These are phyloP conservation scores for Aspergillus sp. DNA, from an alignment of 2,329 filamentous ascomycete genomes.

Conservation along the genomic window DNA sequence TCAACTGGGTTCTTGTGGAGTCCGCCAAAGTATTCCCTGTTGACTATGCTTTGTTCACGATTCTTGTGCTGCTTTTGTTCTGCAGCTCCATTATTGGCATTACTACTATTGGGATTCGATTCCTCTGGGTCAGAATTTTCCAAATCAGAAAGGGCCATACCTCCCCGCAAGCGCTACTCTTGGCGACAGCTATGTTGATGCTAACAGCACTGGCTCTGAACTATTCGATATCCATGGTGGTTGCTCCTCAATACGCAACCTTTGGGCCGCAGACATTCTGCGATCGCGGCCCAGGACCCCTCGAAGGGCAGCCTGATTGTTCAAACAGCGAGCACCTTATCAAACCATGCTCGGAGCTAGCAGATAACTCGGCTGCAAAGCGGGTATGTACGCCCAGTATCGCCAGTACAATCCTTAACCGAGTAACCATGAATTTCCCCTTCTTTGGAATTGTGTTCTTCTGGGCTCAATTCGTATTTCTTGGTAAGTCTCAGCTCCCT, in stretches of 20 bases:
- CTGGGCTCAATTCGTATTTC: conserved; percentile 91
- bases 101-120: conserved; percentile 80
- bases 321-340: conserved; percentile 57
- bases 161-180: conserved; percentile 80
- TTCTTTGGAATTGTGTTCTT: conserved; percentile 91
- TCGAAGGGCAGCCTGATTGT: conserved; percentile 67
- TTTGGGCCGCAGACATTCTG: conserved; percentile 95
- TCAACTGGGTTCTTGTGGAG: conserved; percentile 82
- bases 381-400: conserved; percentile 85
- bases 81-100: conserved; percentile 79
- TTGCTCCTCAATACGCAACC: conserved; percentile 91
- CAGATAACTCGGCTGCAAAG: conserved; percentile 60
- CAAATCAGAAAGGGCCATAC: conserved; percentile 82
- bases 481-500: conserved; percentile 42
- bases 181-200: conserved; percentile 83
- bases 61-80: conserved; percentile 82
- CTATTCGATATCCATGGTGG: conserved; percentile 83
- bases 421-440: conserved; percentile 86
- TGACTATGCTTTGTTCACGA: conserved; percentile 82
- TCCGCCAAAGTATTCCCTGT: conserved; percentile 78
- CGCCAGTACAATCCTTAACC: conserved; percentile 86
- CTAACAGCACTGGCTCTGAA: conserved; percentile 86
- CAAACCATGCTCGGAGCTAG: conserved; percentile 70
- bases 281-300: conserved; percentile 56
- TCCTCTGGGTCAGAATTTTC: conserved; percentile 92